These are phyloP conservation scores for Cicer arietinum DNA, from an alignment of 306 rosid genomes.

Conservation along the genomic window DNA sequence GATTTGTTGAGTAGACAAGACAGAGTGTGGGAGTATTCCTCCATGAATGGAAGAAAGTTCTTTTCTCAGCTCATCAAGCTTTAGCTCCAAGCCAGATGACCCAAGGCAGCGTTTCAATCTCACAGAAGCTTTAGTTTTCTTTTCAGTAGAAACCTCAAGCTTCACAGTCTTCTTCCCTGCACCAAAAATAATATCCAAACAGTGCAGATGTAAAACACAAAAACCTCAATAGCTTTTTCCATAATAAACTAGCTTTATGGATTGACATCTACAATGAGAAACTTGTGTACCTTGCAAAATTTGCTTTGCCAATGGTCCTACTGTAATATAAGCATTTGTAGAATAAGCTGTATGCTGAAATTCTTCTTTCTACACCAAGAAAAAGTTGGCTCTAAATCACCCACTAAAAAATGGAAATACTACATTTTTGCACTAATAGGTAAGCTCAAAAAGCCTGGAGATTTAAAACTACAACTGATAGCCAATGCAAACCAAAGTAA, in stretches of 20 bases:
- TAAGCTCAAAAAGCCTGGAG: constrained; percentile 15
- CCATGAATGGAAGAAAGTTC: constrained; percentile 76
- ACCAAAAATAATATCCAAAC: constrained; percentile 26
- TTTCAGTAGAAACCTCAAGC: constrained; percentile 62
- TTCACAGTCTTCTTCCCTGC: constrained; percentile 71
- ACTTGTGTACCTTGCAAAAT: constrained; percentile 68
- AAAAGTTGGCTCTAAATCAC: constrained; percentile 37
- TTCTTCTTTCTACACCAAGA: constrained; percentile 84
- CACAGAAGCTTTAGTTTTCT: constrained; percentile 55
- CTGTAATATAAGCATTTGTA: constrained; percentile 79
- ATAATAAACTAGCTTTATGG: constrained; percentile 28
- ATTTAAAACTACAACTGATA: constrained; percentile 20
- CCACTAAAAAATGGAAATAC: constrained; percentile 33
- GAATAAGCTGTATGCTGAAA: constrained; percentile 94
- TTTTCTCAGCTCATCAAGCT: constrained; percentile 82
- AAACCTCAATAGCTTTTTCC: not conserved
- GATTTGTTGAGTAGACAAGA: constrained; percentile 83
- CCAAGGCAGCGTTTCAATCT: constrained; percentile 57
- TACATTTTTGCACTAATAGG: constrained; percentile 26
- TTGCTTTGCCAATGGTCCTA: constrained; percentile 76
- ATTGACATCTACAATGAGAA: constrained; percentile 31
- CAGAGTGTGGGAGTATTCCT: constrained; percentile 88
- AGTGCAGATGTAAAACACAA: constrained; percentile 5
- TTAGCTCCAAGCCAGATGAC: constrained; percentile 71
- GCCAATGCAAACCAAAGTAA: constrained; percentile 4